Base-by-base conservation (phyloP, 2,329 filamentous ascomycete species). In the Xylariomycetidae sp. region DNA sequence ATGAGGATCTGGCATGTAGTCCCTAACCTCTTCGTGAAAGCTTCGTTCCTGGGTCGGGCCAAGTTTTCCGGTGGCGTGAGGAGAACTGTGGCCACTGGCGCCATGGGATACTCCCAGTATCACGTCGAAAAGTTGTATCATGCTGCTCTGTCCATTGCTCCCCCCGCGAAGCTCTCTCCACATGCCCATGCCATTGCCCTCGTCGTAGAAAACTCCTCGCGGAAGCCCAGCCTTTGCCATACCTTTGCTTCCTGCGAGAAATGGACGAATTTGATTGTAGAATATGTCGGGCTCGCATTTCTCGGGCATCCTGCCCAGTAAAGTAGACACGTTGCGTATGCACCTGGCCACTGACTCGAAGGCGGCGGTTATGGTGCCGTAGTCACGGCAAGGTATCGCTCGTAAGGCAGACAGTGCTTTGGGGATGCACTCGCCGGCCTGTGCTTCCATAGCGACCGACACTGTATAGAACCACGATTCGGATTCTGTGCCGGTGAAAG, bases 381-480 rank as follows among this genome's bases (percentile, higher is more conserved):
- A 72, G 46, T 92, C 76, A 24, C 74, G 67, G 3, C 64, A 57
- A 33, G 76, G 70, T 25, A 80, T 79, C 4, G 84, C 81, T 10
- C 77, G 64, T 9, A 95, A 80, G 2, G 89, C 89, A 18, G 72
- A 63, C 16, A 93, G 66, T 79, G 95, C 88, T 35, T 80, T 59
- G 0, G 85, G 82, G 37, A 95, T 79, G 20, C 86, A 76, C 0
- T 72, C 67, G 0, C 80, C 88, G 0, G 83, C 87, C 29, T 79
- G 74, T 20, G 86, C 83, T 62, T 96, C 90, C 56, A 95, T 93
- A 13, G 89, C 88, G 1, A 92, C 83, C 1, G 86, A 94, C 40
- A 95, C 73, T 23, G 92, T 69, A 48, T 89, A 89, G 62, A 96
- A 96, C 90, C 90, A 95, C 48, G 88, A 87, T 60, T 96, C 90